phyloP scores from a whole-genome alignment of 164 flowering plant genomes.

The Annona squamosa region DNA sequence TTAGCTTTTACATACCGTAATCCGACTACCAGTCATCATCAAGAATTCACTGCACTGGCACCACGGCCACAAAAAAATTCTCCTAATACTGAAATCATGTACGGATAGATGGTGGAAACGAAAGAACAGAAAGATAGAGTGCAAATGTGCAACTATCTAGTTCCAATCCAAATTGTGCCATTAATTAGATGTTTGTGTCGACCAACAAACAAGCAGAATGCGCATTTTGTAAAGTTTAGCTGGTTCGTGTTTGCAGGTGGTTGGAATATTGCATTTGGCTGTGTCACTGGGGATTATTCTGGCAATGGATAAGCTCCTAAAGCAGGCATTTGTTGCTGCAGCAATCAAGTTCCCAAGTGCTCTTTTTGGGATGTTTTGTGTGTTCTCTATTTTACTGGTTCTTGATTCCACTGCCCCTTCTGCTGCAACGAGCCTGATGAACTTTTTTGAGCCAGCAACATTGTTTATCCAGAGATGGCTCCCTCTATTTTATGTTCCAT shows the following conservation, averaged over 20 bases:
- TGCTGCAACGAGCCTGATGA: constrained; percentile 58
- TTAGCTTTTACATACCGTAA: too few relatives aligned
- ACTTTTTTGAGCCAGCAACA: constrained; percentile 82
- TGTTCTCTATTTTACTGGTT: constrained; percentile 56
- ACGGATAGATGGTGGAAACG: too few relatives aligned
- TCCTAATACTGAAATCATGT: too few relatives aligned
- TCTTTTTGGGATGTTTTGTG: constrained; percentile 90
- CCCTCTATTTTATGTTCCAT: constrained; percentile 89
- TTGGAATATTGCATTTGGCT: constrained; percentile 54
- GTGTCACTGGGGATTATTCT: constrained; percentile 79
- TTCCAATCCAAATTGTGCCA: too few relatives aligned
- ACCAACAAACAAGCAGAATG: too few relatives aligned
- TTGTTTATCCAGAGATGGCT: constrained; percentile 95
- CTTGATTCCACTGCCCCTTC: constrained; percentile 58
- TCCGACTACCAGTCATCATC: too few relatives aligned
- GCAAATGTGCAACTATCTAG: too few relatives aligned
- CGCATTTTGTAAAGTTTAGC: not conserved
- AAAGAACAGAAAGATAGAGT: too few relatives aligned
- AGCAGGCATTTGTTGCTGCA: constrained; percentile 65
- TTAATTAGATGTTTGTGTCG: too few relatives aligned
- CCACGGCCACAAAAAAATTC: too few relatives aligned
- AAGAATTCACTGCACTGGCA: too few relatives aligned
- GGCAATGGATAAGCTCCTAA: constrained; percentile 75
- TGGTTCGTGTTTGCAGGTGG: constrained; percentile 32
- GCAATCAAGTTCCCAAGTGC: constrained; percentile 95